Base-by-base conservation (phyloP, 1,139 yeast species). In the Geotrichum bryndzae region DNA sequence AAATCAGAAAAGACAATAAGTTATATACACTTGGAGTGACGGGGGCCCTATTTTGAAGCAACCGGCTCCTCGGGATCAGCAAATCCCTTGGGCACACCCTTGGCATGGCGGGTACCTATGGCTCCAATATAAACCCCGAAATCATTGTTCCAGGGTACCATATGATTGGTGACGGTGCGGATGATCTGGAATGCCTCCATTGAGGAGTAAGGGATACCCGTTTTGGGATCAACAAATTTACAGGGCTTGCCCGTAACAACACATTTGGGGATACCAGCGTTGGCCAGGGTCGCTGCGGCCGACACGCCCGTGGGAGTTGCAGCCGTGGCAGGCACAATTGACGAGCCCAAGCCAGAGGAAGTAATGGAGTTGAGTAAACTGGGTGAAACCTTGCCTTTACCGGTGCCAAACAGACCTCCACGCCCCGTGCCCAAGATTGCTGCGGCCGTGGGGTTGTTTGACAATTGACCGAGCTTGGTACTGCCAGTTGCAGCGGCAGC, bases 81-180 rank as follows among this genome's bases (percentile, higher is more conserved):
- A 74, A 90, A 90, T 2, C 96, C 96, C 59, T 86, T 87, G 0
- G 98, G 98, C 3, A 91, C 97, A 3, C 96, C 97, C 65, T 82
- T 82, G 0, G 97, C 97, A 67, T 86, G 92, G 54, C 82, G 77
- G 53, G 76, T 77, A 63, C 87, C 79, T 18, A 83, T 77, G 41
- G 84, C 85, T 52, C 87, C 81, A 68, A 87, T 87, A 0, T 82
- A 81, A 0, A 91, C 89, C 18, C 95, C 95, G 58, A 83, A 79
- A 38, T 80, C 82, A 56, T 86, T 85, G 66, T 82, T 80, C 97
- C 97, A 92, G 23, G 84, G 84, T 58, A 83, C 82, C 57, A 76
- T 79, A 2, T 90, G 90, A 58, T 81, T 84, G 66, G 86, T 88
- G 35, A 90, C 81, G 48, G 81, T 81, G 69, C 88, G 86, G 67